Evolutionary conservation across 495 filamentous ascomycete species (phyloP), one percentile per base, ranked within the genome.

Genomic region (Penicillium silybi): DNA sequence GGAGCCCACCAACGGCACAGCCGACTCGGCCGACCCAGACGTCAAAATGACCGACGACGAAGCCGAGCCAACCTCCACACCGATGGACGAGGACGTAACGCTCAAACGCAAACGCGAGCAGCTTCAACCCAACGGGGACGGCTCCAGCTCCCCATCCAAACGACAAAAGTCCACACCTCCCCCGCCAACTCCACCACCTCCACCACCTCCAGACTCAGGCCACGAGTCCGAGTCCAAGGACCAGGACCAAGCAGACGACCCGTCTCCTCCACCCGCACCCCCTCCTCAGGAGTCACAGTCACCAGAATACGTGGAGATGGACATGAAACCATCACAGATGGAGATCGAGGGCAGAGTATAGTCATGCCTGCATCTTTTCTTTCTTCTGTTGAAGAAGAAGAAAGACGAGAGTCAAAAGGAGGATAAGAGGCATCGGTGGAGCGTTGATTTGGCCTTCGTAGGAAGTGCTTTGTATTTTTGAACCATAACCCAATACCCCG

Each of bases 11-110:
- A n/a, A n/a, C 23, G 59, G 48, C n/a, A 58, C 60, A n/a, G 70
- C 70, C 46, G 71, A 66, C 2, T 69, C 70, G 18, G 62, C 58
- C 10, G 70, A 72, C 19, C 63, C 56, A n/a, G 65, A 73, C 49
- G 69, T 78, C 20, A 77, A 71, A 19, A 78, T 83, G 63, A 81
- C 77, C 5, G 83, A 85, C 41, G 76, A 83, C 29, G 84, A 86
- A 50, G 67, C 67, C 3, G 63, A 67, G 9, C 47, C 54, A 10
- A 45, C 39, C 18, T 41, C 32, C 9, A 64, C 66, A 17, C 61
- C 61, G n/a, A 54, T 61, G 43, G 65, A 65, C 13, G 61, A 59
- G 16, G 64, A 66, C 41, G 46, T 48, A 4, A 52, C 56, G 9
- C 55, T 64, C 17, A 64, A 64, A 42, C 61, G 61, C 35, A 64